Base-by-base conservation (phyloP, 495 filamentous ascomycete species). In the Neurospora sp. region DNA sequence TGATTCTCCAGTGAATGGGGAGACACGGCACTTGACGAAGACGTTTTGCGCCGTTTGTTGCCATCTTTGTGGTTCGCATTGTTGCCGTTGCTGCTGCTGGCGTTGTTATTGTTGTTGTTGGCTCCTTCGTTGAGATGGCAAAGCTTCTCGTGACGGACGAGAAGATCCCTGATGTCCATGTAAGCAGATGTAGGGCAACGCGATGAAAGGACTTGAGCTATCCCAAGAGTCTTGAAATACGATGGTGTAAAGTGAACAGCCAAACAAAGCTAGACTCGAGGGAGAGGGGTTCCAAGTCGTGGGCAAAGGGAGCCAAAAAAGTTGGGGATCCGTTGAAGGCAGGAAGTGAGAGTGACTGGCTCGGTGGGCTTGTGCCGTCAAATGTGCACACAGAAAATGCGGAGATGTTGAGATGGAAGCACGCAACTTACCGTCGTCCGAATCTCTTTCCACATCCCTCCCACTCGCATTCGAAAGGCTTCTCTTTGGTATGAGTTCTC, bases 121-220 rank as follows among this genome's bases (percentile, higher is more conserved):
- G 53, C 53, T 9, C 83, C 84, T 77, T 91, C 89, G 77, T 88
- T 88, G 76, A 89, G 87, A 81, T 92, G 90, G 75, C 91, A 89
- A 81, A 91, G 86, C 82, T 90, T 90, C 81, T 91, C 88, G 85
- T 92, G 90, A 77, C 90, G 88, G 78, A 91, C 88, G 78, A 92
- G 85, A 61, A 91, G 86, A 80, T 92, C 90, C 78, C 90, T 91
- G 81, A 88, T 86, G 83, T 85, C 82, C 84, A 85, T 84, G 80
- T 84, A 85, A 86, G 81, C 82, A 80, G 84, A 76, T 76, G 79
- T 76, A 76, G 35, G 40, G 22, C n/a, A 31, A 48, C n/a, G 59
- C 27, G n/a, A 35, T 69, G 66, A 39, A 66, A 69, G 69, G 10
- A 70, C 42, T 68, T 38, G 40, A 11, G 39, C 27, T 72, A 18